Percentiles rank a stretch among this genome's conserved stretches.
These are phyloP conservation scores for Astrephomene gubernaculifera DNA, from an alignment of 139 green algal species.

Conservation along the genomic window DNA sequence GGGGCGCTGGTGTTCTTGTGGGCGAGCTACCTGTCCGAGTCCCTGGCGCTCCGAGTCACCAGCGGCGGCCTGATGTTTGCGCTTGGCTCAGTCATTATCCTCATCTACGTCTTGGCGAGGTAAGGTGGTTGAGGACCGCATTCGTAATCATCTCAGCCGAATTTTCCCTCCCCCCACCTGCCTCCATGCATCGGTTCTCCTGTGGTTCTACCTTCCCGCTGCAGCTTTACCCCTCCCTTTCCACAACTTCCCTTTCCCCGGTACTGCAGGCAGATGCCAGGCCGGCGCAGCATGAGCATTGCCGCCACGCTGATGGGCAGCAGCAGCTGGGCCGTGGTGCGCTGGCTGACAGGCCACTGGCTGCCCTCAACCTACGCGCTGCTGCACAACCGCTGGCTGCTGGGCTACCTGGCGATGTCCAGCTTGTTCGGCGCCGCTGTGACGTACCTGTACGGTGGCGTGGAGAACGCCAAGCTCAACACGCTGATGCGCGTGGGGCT, in stretches of 20 bases:
- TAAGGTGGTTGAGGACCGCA: neutral
- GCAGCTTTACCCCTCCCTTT: neutral
- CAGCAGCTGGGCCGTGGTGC: conserved; percentile 31
- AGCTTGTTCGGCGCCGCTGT: conserved; percentile 40
- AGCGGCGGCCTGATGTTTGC: conserved; percentile 44
- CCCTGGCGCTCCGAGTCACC: conserved; percentile 38
- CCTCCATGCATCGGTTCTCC: no score
- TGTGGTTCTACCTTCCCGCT: no score
- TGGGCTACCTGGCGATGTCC: conserved; percentile 31
- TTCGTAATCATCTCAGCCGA: no score
- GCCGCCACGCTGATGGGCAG: conserved; percentile 24
- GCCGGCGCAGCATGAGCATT: conserved; percentile 19
- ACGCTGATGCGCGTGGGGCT: conserved; percentile 51
- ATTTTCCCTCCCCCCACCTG: no score
- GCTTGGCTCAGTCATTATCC: conserved; percentile 31
- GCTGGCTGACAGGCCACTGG: conserved; percentile 50
- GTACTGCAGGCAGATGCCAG: conserved; percentile 39
- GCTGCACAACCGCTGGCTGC: conserved; percentile 41
- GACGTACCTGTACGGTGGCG: conserved; percentile 59
- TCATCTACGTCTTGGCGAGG: conserved; percentile 34
- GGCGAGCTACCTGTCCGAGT: conserved; percentile 21
- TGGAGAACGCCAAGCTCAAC: conserved; percentile 57
- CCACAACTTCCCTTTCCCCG: neutral
- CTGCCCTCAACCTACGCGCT: conserved; percentile 37
- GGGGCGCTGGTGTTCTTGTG: conserved; percentile 20